Evolutionary conservation across 176 grass and related monocot species (phyloP), one percentile per base, ranked within the genome.

Genomic region (Cenchrus americanus): DNA sequence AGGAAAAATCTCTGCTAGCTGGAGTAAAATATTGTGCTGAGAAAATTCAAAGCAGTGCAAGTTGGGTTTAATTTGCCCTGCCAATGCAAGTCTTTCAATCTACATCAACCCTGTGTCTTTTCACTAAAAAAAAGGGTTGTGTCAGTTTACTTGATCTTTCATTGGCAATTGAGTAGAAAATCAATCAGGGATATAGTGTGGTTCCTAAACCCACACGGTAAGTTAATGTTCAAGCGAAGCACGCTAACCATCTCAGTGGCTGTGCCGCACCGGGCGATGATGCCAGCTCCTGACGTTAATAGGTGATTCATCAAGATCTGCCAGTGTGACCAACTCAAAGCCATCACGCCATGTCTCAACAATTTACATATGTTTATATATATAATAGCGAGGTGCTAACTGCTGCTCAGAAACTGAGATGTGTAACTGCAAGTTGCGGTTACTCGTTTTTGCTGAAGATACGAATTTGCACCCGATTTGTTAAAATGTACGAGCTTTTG

Each of bases 91-190:
- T 79, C 59, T 60, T 83, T 26, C 62, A 4, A 80, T 61, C 69
- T 34, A 23, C 76, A 32, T 73, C 70, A 5, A 18, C 7, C 9
- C 3, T 69, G 40, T 12, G 8, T 53, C 13, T 64, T 67, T 66
- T 8, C 8, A 52, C 8, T 72, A 30, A 2, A 70, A 24, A 48
- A 60, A 54, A 47, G 1, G 54, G 13, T n/a, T 66, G 60, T 54
- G 46, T 86, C 83, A 89, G 71, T 19, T 69, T 48, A 40, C 55
- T 15, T 76, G 44, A 77, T 76, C 22, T 64, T 68, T 80, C 76
- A 5, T 55, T 3, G 47, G 32, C 12, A 50, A 12, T 40, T 21
- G 12, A 47, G 12, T 64, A 40, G 60, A 26, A 55, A 71, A n/a
- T 18, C 8, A 60, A 47, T 81, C 24, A 64, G 50, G 34, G 66